Evolutionary conservation across 768 basidiomycete genomes (phyloP), one percentile per base, ranked within the genome.

Genomic region (Asterophora parasitica): DNA sequence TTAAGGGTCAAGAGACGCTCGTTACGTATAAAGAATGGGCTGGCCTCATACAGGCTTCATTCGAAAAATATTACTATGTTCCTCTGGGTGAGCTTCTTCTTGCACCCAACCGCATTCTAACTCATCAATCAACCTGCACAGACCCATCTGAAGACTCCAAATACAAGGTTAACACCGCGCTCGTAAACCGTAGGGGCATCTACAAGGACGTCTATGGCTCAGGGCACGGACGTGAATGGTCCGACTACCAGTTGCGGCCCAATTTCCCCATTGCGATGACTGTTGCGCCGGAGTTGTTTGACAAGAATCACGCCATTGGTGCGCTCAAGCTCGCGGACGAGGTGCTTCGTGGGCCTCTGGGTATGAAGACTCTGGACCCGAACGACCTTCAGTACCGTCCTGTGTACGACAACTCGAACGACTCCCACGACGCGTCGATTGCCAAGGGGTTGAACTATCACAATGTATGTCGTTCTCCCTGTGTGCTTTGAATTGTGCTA

Each of bases 161-260:
- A 12, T 92, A 92, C 69, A 74, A 75, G 46, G 65, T 96, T 57
- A 73, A 90, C 58, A 57, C 88, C 3, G 74, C 57, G 17, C 65
- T 97, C 30, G 74, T 96, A 51, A 88, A 92, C 62, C 84, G 92
- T 11, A 78, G 96, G 48, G 96, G 95, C 4, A 95, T 97, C 61
- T 99, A 98, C 76, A 99, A 99, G 74, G 96, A 99, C 62, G 92
- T 98, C 6, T 87, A 87, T 56, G 92, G 94, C 33, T 93, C 96
- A 9, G 90, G 90, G 0, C 61, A 74, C 40, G 88, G 83, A 8
- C 79, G 91, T 46, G 90, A 95, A 66, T 97, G 92, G 92, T 90
- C 92, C 4, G 94, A 99, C 67, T 99, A 98, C 65, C 96, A 98
- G 66, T 78, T 96, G 55, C 79, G 93, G 51, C 80, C 83, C 58